A percentile compares a stretch with the other conserved stretches of the same genome.
phyloP scores from a whole-genome alignment of 345 rosid genomes.

The Populus pruinosa region DNA sequence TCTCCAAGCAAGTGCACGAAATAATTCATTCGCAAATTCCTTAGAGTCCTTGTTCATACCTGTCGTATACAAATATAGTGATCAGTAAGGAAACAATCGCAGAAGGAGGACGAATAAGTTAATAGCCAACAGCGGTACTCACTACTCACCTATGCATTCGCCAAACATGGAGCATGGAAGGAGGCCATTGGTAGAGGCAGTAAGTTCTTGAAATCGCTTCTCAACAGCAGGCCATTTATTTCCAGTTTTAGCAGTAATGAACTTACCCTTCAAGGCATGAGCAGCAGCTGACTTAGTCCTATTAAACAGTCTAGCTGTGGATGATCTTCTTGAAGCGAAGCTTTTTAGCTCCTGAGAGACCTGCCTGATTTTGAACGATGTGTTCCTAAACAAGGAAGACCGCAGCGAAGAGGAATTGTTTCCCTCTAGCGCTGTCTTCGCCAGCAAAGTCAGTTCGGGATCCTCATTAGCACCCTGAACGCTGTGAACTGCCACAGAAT shows the following conservation, averaged over 20 bases:
- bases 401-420: slow-evolving; percentile 39
- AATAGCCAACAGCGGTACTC: not conserved
- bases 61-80: slow-evolving; percentile 1
- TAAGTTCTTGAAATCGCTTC: slow-evolving; percentile 52
- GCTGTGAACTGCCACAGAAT: slow-evolving; percentile 81
- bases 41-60: slow-evolving; percentile 87
- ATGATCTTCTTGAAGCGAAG: slow-evolving; percentile 45
- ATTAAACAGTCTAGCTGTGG: slow-evolving; percentile 43
- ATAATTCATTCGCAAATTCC: slow-evolving; percentile 78
- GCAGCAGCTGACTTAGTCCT: slow-evolving; percentile 69
- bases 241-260: slow-evolving; percentile 58
- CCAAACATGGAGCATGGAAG: slow-evolving; percentile 62
- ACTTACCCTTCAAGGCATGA: slow-evolving; percentile 79
- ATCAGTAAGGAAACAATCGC: not conserved
- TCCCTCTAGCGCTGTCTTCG: slow-evolving; percentile 61
- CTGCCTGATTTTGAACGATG: slow-evolving; percentile 62
- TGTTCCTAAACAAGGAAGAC: slow-evolving; percentile 49
- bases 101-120: not conserved
- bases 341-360: slow-evolving; percentile 81
- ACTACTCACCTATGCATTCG: slow-evolving; percentile 79
- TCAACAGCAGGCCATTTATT: slow-evolving; percentile 72
- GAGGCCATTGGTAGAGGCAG: slow-evolving; percentile 47
- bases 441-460: slow-evolving; percentile 63
- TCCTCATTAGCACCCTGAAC: slow-evolving; percentile 74
- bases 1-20: slow-evolving; percentile 66